A percentile compares a stretch with the other conserved stretches of the same genome.
Conservation (phyloP, 441 rosid genomes). For the Raphanus hybrid region DNA sequence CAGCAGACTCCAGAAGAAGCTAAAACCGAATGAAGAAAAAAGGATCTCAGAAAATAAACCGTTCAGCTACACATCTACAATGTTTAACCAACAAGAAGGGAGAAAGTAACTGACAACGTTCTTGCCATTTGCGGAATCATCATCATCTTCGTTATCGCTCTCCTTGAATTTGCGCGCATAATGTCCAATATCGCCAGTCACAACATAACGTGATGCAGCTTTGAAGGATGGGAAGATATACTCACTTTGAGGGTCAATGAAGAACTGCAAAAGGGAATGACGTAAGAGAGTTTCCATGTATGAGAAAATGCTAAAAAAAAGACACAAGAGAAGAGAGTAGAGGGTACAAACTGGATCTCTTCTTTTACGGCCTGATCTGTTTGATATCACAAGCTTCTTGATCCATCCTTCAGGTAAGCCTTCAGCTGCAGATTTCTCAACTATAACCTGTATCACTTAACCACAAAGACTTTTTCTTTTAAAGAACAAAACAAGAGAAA, state of each 20-base stretch:
- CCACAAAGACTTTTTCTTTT: slow-evolving; percentile 36
- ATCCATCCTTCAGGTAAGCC: slow-evolving; percentile 92
- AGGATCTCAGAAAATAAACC: background rate
- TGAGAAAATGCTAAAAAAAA: slow-evolving; percentile 15
- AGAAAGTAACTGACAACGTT: slow-evolving; percentile 49
- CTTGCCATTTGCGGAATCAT: slow-evolving; percentile 53
- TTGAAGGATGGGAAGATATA: slow-evolving; percentile 81
- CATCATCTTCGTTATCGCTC: slow-evolving; percentile 40
- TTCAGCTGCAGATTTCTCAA: slow-evolving; percentile 67
- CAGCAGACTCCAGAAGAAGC: slow-evolving; percentile 23
- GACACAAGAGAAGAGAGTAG: background rate
- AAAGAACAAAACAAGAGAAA: slow-evolving; percentile 15
- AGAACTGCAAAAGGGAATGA: slow-evolving; percentile 55
- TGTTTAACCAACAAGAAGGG: background rate
- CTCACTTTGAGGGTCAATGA: slow-evolving; percentile 80
- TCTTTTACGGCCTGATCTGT: slow-evolving; percentile 58
- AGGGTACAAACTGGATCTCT: slow-evolving; percentile 71
- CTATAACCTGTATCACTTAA: slow-evolving; percentile 57
- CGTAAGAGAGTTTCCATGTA: slow-evolving; percentile 10
- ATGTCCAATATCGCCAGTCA: slow-evolving; percentile 67
- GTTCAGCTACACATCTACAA: slow-evolving; percentile 1
- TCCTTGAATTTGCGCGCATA: slow-evolving; percentile 65
- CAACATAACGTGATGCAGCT: slow-evolving; percentile 72
- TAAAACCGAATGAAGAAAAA: background rate
- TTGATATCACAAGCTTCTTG: slow-evolving; percentile 67